Base-by-base conservation (phyloP, 2,329 filamentous ascomycete genomes). In the Calcarisporium arbuscula region DNA sequence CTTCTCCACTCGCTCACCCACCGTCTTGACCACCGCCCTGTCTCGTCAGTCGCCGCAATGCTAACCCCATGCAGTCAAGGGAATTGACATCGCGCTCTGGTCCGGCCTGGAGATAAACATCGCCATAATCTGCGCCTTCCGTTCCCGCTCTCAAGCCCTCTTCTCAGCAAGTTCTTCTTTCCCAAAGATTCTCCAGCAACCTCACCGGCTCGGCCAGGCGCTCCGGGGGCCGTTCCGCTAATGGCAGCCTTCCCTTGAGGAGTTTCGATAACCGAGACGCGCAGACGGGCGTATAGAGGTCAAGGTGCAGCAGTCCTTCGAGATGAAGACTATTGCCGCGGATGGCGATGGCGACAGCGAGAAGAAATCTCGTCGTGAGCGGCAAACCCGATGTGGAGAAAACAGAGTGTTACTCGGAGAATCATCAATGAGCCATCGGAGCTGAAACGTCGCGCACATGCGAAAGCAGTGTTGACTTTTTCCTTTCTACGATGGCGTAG, bases 101-200 rank as follows among this genome's bases (percentile, higher is more conserved):
- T 53, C 52, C 5, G 44, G 43, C 15, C 47, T 60, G 28, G 54
- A 60, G 35, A 50, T 55, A 36, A 57, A 58, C 35, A 45, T 55
- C 11, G 53, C 50, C 21, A 57, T 61, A 11, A 47, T 55, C 15
- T 60, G 56, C 33, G 50, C 57, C 19, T n/a, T 61, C 50, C 6
- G 46, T 58, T 0, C 54, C 57, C 0, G 50, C 54, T 2, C 40
- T 61, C 3, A 58, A 59, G 26, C 54, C 58, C n/a, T 2, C 44
- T 53, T 10, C 48, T 54, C 15, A 43, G 48, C 19, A 50, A 50
- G 18, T 30, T 44, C 30, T 46, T 51, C 32, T 50, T 51, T 8
- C 30, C 38, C 16, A 35, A n/a, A n/a, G n/a, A n/a, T n/a, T 52
- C 19, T 33, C 41, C 29, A 29, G 30, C 19, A 42, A 38, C 19